These are phyloP conservation scores for Aethionema arabicum DNA, from an alignment of 345 rosid genomes.

Conservation along the genomic window DNA sequence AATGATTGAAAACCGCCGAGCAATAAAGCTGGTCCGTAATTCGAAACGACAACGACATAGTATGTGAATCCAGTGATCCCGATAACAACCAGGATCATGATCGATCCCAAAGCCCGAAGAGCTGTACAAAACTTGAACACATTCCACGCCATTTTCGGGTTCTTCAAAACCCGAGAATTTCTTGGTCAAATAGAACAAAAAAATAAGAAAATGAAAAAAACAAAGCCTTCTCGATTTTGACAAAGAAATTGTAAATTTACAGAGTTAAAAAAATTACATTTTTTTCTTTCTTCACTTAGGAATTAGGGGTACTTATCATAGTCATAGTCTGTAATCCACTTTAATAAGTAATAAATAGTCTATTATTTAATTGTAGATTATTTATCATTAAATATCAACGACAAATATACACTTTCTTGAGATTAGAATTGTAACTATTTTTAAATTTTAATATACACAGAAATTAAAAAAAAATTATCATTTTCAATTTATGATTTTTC, in stretches of 20 bases:
- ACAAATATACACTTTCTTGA: too few relatives aligned
- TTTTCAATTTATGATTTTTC: too few relatives aligned
- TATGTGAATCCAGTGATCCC: conserved; percentile 65
- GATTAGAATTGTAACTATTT: too few relatives aligned
- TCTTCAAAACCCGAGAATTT: neutral
- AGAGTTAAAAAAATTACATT: too few relatives aligned
- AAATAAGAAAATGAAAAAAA: neutral
- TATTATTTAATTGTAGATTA: too few relatives aligned
- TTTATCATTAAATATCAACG: too few relatives aligned
- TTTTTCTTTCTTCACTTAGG: too few relatives aligned
- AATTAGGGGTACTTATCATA: too few relatives aligned
- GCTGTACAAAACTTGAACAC: conserved; percentile 78
- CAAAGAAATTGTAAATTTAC: conserved; percentile 1
- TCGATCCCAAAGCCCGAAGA: conserved; percentile 73
- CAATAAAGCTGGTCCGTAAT: conserved; percentile 69
- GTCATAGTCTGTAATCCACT: too few relatives aligned
- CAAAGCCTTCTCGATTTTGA: neutral
- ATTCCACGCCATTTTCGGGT: conserved; percentile 64
- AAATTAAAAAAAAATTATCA: too few relatives aligned
- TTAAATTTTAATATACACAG: too few relatives aligned
- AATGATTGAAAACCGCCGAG: conserved; percentile 55
- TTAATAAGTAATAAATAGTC: too few relatives aligned
- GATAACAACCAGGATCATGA: conserved; percentile 65
- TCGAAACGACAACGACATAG: conserved; percentile 54
- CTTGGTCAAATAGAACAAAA: neutral